These are phyloP conservation scores for Globisporangium heterothallicum DNA, from an alignment of 352 stramenopile genomes.

Conservation along the genomic window DNA sequence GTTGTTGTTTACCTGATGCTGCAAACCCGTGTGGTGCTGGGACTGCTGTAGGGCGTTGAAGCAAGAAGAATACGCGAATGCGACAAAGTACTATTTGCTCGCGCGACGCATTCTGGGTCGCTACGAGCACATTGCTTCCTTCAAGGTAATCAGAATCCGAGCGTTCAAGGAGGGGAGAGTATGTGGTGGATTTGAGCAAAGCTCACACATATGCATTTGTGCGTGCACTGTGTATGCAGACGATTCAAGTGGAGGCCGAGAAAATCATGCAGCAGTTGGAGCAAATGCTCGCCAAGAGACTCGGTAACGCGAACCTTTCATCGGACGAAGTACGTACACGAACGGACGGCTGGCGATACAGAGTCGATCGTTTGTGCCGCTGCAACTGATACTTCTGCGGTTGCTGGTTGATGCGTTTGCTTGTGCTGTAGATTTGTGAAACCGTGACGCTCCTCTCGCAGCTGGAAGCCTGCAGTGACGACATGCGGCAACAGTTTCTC, in stretches of 20 bases:
- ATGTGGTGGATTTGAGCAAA: not conserved
- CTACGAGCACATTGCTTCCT: constrained; percentile 88
- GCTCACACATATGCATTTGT: not conserved
- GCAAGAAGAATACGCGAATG: constrained; percentile 84
- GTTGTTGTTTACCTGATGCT: not conserved
- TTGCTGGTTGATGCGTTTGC: not conserved
- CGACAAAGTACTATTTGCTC: constrained; percentile 85
- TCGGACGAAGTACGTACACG: constrained; percentile 39
- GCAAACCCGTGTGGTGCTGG: not conserved
- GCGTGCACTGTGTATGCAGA: constrained; percentile 19
- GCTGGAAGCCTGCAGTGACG: constrained; percentile 58
- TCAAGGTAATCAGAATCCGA: constrained; percentile 40
- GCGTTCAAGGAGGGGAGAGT: not conserved
- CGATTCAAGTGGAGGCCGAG: constrained; percentile 84
- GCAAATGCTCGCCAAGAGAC: constrained; percentile 45
- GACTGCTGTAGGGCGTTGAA: constrained; percentile 58
- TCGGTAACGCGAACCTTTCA: constrained; percentile 36
- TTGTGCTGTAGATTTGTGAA: constrained; percentile 42
- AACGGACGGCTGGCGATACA: not conserved
- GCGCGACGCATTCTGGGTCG: constrained; percentile 77
- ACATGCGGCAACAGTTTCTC: constrained; percentile 81
- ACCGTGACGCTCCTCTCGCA: constrained; percentile 56
- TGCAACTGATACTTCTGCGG: not conserved
- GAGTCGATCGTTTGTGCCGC: not conserved
- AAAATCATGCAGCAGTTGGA: constrained; percentile 81